Conservation (phyloP, 2,329 filamentous ascomycete species). For the Xylariales sp. region DNA sequence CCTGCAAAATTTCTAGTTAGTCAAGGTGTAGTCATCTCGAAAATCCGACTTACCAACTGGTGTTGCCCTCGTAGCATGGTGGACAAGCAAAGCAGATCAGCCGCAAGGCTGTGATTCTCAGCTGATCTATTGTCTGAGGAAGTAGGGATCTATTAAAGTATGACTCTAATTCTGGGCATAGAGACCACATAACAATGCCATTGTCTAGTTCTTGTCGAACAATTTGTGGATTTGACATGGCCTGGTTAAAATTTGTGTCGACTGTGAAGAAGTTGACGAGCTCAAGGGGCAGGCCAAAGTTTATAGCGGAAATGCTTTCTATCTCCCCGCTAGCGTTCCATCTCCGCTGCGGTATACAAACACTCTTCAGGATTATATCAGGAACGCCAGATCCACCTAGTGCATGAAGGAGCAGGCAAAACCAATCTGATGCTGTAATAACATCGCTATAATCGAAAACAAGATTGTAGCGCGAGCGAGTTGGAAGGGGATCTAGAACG, state of each 20-base stretch:
- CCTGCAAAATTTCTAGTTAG: conserved; percentile 16
- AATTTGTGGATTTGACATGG: conserved; percentile 10
- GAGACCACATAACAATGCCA: conserved; percentile 13
- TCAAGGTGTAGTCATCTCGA: neutral
- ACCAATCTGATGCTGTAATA: conserved; percentile 17
- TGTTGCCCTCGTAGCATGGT: conserved; percentile 26
- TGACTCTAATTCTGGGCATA: conserved; percentile 9
- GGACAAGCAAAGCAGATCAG: conserved; percentile 24
- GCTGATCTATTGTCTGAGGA: conserved; percentile 13
- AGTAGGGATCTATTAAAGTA: neutral
- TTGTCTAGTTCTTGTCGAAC: conserved; percentile 13
- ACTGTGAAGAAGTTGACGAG: conserved; percentile 14
- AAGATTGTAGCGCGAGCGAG: conserved; percentile 18
- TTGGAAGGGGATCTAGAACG: neutral
- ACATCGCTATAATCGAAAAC: conserved; percentile 19
- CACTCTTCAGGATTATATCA: conserved; percentile 14
- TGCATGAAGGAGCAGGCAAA: conserved; percentile 18
- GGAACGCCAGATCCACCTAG: conserved; percentile 17
- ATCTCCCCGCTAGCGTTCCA: conserved; percentile 23
- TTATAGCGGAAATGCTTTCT: conserved; percentile 11
- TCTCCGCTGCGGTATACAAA: conserved; percentile 14
- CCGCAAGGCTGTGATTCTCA: conserved; percentile 14
- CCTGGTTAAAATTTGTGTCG: conserved; percentile 8
- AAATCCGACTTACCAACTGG: conserved; percentile 17
- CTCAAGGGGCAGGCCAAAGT: conserved; percentile 18